A percentile compares a stretch with the other conserved stretches of the same genome.
Evolutionary conservation across 192 early-diverging fungal genomes (phyloP).

Genomic region (Dissophora ornata): DNA sequence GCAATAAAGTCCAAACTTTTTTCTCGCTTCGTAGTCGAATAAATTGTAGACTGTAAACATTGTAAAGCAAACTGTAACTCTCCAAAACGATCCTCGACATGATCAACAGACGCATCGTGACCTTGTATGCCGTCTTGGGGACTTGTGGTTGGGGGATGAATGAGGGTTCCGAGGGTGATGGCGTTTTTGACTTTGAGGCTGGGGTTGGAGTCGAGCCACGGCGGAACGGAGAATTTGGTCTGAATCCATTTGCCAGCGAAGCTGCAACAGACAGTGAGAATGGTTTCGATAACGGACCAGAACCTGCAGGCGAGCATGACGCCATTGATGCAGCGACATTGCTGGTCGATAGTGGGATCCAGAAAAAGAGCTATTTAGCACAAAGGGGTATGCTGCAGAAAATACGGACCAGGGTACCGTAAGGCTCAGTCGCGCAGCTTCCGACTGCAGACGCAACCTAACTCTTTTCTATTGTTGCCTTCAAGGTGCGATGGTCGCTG

Average conservation of each 20-base stretch:
- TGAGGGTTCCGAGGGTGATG: neutral
- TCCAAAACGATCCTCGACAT: conserved; percentile 80
- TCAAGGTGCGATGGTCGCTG: conserved; percentile 2
- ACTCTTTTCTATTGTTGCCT: conserved; percentile 5
- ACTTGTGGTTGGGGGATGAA: conserved; percentile 30
- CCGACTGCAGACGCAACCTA: conserved; percentile 31
- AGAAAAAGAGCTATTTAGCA: no score
- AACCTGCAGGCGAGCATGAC: conserved; percentile 10
- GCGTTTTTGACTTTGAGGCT: neutral
- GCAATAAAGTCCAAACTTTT: no score
- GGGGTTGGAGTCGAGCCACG: conserved; percentile 31
- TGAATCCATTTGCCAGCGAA: conserved; percentile 16
- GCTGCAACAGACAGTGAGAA: no score
- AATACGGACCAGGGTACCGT: neutral
- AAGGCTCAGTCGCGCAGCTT: neutral
- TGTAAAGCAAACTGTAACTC: conserved; percentile 80
- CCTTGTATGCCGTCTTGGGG: conserved; percentile 60
- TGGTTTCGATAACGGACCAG: conserved; percentile 6
- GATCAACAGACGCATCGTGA: conserved; percentile 71
- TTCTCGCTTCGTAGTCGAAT: conserved; percentile 76
- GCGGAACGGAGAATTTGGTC: conserved; percentile 45
- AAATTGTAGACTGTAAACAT: conserved; percentile 87
- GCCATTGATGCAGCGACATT: conserved; percentile 28
- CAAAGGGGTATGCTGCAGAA: no score
- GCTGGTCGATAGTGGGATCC: no score